Base-by-base conservation (phyloP, 1,284 basidiomycete species). In the Coniophora puteana region DNA sequence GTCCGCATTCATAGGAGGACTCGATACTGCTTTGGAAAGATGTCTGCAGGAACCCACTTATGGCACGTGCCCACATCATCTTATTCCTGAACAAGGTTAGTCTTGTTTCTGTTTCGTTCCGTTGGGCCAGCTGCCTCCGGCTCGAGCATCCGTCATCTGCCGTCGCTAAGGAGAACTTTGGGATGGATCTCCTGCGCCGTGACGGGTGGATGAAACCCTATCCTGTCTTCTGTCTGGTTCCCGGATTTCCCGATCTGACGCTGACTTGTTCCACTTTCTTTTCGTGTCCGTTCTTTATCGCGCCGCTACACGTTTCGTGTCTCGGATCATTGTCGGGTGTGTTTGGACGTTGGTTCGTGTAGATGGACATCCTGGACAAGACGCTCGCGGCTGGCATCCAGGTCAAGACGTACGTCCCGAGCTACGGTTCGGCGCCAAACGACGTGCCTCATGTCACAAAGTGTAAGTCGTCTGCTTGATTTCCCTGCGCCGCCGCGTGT, bases 11-110 rank as follows among this genome's bases (percentile, higher is more conserved):
- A 12, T 45, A 77, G 74, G 77, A 83, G 57, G 81, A 84, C 53
- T 79, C 80, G 14, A 60, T 83, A 12, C 58, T 62, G 23, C 59
- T 84, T 1, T 86, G 80, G 81, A 72, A 73, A 41, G 72, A 77
- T 42, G 73, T 84, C 14, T 83, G 81, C 52, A 49, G 65, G 10
- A 83, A 74, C 43, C 65, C 65, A 42, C 66, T 85, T 6, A 68
- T 84, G 1, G 65, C 68, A 3, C 67, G 71, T 33, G 71, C 78
- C 8, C 75, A 73, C 35, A 63, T 86, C 28, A 76, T 84, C 14
- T 63, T 86, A 3, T 81, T 86, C 56, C 67, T 84, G 43, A 86
- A 86, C 51, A 86, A 85, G 66, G 76, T 75, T 51, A 18, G 62
- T 45, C 35, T n/a, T n/a, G 16, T 6, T 24, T 22, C 28, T 31